phyloP scores from a whole-genome alignment of 176 grass and related monocot species.

The Panicum miliaceum region DNA sequence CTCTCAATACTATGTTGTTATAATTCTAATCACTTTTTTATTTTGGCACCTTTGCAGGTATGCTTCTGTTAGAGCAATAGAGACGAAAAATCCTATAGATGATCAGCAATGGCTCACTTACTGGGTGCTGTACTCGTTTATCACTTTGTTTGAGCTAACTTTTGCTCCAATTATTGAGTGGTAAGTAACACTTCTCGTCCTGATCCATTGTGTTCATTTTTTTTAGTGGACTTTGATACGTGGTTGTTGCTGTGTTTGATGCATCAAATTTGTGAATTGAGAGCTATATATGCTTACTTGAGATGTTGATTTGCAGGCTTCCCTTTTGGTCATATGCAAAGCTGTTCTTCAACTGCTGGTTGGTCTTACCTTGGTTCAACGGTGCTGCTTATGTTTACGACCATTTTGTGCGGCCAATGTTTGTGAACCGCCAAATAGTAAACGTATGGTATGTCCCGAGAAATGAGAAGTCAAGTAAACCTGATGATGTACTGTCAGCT shows the following conservation, averaged over 20 bases:
- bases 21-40: slow-evolving; percentile 8
- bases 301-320: slow-evolving; percentile 61
- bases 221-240: not conserved
- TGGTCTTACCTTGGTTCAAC: slow-evolving; percentile 89
- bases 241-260: slow-evolving; percentile 13
- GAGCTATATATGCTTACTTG: slow-evolving; percentile 4
- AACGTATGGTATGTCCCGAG: slow-evolving; percentile 76
- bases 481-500: slow-evolving; percentile 85
- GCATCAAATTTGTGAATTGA: not conserved
- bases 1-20: slow-evolving; percentile 15
- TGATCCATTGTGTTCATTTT: slow-evolving; percentile 4
- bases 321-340: slow-evolving; percentile 97
- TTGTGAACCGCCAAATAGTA: slow-evolving; percentile 81
- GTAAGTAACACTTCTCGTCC: slow-evolving; percentile 36
- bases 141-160: slow-evolving; percentile 96
- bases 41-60: slow-evolving; percentile 59
- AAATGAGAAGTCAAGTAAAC: slow-evolving; percentile 62
- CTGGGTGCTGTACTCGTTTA: slow-evolving; percentile 98
- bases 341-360: slow-evolving; percentile 90
- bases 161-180: slow-evolving; percentile 85
- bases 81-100: slow-evolving; percentile 94
- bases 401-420: slow-evolving; percentile 79
- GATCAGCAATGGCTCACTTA: slow-evolving; percentile 99
- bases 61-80: slow-evolving; percentile 93
- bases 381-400: slow-evolving; percentile 97